Base-by-base conservation (phyloP, 345 rosid species). In the Cochlearia excelsa region DNA sequence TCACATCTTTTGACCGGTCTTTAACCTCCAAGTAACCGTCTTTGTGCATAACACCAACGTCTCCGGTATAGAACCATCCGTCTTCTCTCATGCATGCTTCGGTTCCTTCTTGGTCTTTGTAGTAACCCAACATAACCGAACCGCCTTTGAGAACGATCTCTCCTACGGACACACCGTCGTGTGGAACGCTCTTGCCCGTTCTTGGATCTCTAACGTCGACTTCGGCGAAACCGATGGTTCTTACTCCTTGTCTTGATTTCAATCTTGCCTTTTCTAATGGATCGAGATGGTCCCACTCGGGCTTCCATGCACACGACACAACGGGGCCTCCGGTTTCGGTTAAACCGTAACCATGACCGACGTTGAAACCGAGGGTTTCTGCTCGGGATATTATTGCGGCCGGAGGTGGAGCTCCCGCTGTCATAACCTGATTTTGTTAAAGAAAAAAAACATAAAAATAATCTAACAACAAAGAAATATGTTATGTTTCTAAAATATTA, bases 1-100 rank as follows among this genome's bases (percentile, higher is more conserved):
- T 78, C 34, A 80, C 74, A 67, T 85, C 91, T 72, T 85, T 85
- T 23, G 73, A 76, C 30, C 86, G 54, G 60, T 85, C 91, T 65
- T 80, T 79, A 31, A 80, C 75, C 57, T 85, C 91, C 39, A 85
- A 51, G 67, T 81, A 82, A 30, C 86, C 82, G 52, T 85, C 83
- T 0, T 76, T 51, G 46, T 85, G 86, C 26, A 77, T 79, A 38
- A 85, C 92, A 1, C 77, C 88, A 1, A 79, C 54, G 29, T 82
- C 92, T n/a, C 92, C 88, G 0, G 78, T 75, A 23, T 75, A 70
- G 35, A 85, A 73, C 92, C 92, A 85, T 0, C 88, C 88, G 39
- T 77, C 78, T 1, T 69, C 75, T 52, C 54, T 53, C 70, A 81
- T 72, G 30, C 75, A 79, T 26, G 67, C 64, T 1, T 75, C 57